phyloP scores from a whole-genome alignment of 352 stramenopile genomes.

The Blastocystis sp. region DNA sequence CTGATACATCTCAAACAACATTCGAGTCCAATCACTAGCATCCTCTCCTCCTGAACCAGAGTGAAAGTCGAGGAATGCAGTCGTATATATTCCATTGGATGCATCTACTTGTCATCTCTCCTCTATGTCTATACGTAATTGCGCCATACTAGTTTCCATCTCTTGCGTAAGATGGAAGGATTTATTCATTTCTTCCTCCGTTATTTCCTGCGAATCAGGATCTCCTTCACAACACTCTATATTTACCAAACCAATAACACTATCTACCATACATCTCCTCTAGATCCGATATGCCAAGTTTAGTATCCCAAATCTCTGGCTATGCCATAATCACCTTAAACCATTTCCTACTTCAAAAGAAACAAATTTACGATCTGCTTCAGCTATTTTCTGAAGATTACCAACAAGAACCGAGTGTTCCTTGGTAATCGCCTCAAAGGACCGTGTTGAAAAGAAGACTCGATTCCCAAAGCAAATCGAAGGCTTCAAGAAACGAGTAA shows the following conservation, averaged over 20 bases:
- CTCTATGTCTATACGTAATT: background rate
- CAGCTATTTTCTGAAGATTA: conserved; percentile 40
- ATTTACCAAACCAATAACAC: background rate
- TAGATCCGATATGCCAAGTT: background rate
- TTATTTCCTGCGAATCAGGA: background rate
- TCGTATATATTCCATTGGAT: background rate
- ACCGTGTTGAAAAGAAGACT: background rate
- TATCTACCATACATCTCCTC: conserved; percentile 51
- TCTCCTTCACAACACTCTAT: conserved; percentile 45
- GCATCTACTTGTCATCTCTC: background rate
- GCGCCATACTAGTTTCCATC: conserved; percentile 4
- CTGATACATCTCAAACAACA: conserved; percentile 53
- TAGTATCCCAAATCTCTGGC: conserved; percentile 40
- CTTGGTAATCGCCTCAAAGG: background rate
- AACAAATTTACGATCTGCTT: conserved; percentile 40
- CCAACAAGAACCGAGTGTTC: background rate
- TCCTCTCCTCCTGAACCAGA: conserved; percentile 35
- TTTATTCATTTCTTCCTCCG: conserved; percentile 2
- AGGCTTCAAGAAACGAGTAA: background rate
- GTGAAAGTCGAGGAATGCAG: conserved; percentile 26
- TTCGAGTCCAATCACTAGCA: conserved; percentile 40
- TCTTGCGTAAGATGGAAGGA: conserved; percentile 11
- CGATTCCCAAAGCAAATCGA: background rate
- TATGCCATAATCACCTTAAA: background rate
- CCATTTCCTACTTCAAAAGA: background rate